These are phyloP conservation scores for Tetrapisispora nanseiensis DNA, from an alignment of 805 yeast genomes.

Conservation along the genomic window DNA sequence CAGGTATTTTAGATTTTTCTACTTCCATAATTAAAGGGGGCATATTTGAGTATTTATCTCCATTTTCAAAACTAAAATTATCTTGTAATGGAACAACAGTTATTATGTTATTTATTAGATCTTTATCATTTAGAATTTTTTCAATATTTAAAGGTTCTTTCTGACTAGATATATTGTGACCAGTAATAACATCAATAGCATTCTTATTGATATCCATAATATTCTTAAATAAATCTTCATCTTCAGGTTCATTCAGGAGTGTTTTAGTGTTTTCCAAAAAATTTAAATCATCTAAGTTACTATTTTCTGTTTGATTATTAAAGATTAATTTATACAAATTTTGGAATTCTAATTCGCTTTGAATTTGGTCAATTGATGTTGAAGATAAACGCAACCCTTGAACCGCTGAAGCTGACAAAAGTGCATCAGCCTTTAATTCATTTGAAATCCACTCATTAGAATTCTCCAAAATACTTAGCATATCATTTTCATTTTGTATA, in stretches of 20 bases:
- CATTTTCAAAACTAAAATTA: conserved; percentile 6
- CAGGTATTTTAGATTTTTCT: conserved; percentile 12
- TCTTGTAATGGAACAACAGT: conserved; percentile 2
- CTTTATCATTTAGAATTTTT: not conserved
- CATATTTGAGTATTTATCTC: conserved; percentile 13
- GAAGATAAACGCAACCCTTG: conserved; percentile 6
- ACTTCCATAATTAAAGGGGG: conserved; percentile 16
- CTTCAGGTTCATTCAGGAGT: not conserved
- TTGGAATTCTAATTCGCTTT: not conserved
- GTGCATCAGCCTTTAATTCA: conserved; percentile 5
- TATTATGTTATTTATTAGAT: not conserved
- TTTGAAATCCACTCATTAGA: conserved; percentile 14
- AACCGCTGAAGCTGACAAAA: conserved; percentile 4
- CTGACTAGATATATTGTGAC: not conserved
- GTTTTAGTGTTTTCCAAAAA: not conserved
- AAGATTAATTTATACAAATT: not conserved
- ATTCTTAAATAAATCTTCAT: not conserved
- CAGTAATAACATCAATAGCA: not conserved
- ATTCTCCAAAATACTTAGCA: conserved; percentile 26
- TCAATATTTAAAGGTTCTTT: not conserved
- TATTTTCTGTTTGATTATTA: not conserved
- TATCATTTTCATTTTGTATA: not conserved
- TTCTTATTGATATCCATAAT: not conserved
- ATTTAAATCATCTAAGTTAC: not conserved
- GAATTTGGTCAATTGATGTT: not conserved